Percentiles rank a stretch among this genome's conserved stretches.
These are phyloP conservation scores for Carex parvula DNA, from an alignment of 176 grass and related monocot species.

Conservation along the genomic window DNA sequence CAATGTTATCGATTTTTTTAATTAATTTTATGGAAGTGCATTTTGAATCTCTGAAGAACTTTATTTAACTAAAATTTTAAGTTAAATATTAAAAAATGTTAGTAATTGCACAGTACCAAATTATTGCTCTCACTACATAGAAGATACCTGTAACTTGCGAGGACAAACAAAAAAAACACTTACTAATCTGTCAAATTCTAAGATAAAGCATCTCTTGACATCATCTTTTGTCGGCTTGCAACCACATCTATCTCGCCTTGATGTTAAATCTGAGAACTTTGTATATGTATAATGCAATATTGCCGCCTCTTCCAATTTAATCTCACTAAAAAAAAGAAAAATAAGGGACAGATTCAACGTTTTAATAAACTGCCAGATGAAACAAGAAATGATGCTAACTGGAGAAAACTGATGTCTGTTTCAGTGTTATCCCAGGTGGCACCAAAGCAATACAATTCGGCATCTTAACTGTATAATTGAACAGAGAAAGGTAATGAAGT, in stretches of 20 bases:
- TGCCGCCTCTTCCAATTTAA: slow-evolving; percentile 95
- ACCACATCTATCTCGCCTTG: slow-evolving; percentile 85
- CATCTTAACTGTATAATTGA: neutral
- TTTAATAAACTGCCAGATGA: neutral
- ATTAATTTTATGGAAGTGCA: neutral
- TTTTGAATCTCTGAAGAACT: neutral
- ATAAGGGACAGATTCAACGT: neutral
- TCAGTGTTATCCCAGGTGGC: neutral
- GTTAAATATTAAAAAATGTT: neutral
- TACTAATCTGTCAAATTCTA: slow-evolving; percentile 94
- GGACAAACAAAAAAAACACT: slow-evolving; percentile 22
- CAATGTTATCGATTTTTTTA: neutral
- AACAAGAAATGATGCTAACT: neutral
- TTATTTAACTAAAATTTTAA: neutral
- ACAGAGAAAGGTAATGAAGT: slow-evolving; percentile 2
- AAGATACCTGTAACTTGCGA: neutral
- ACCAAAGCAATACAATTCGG: neutral
- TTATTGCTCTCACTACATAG: neutral
- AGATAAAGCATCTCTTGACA: slow-evolving; percentile 94
- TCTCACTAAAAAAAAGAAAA: slow-evolving; percentile 56
- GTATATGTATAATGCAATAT: slow-evolving; percentile 95
- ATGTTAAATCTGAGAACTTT: slow-evolving; percentile 91
- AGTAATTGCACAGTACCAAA: neutral
- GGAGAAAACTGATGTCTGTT: neutral
- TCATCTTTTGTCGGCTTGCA: slow-evolving; percentile 98